Percentiles rank a stretch among this genome's conserved stretches.
Evolutionary conservation across 202 grass and related monocot species (phyloP).

Genomic region (Schoenoplectus triqueter): DNA sequence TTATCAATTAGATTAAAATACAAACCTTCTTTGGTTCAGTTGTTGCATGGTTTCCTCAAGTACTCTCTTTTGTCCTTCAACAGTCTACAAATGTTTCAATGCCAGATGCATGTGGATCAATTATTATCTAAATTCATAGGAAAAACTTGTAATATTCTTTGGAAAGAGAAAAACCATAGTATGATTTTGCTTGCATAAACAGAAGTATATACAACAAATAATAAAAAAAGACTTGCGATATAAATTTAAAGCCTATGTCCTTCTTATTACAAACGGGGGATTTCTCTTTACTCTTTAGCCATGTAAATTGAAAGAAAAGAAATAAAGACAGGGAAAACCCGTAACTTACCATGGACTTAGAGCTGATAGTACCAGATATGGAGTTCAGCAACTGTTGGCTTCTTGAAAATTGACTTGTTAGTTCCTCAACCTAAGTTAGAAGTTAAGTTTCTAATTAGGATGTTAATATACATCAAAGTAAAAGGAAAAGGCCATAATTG

Average conservation of each 20-base stretch:
- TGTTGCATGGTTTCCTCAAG: slow-evolving; percentile 52
- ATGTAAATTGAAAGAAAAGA: slow-evolving; percentile 17
- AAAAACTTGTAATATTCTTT: background rate
- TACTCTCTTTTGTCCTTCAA: slow-evolving; percentile 53
- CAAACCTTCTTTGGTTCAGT: slow-evolving; percentile 52
- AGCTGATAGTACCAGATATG: slow-evolving; percentile 81
- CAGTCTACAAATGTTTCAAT: slow-evolving; percentile 40
- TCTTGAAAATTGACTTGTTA: slow-evolving; percentile 73
- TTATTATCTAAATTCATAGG: background rate
- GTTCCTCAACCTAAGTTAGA: slow-evolving; percentile 70
- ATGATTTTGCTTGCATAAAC: background rate
- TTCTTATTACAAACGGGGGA: background rate
- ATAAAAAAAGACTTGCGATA: background rate
- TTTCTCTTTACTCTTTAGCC: background rate
- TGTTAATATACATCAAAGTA: slow-evolving; percentile 7
- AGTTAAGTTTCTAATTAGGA: slow-evolving; percentile 21
- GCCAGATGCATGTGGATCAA: background rate
- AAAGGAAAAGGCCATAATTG: background rate
- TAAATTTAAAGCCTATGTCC: background rate
- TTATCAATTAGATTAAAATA: background rate
- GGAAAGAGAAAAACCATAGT: background rate
- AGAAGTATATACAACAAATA: background rate
- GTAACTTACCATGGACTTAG: slow-evolving; percentile 75
- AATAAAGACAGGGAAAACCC: background rate
- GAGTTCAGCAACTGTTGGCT: slow-evolving; percentile 84